Base-by-base conservation (phyloP, 139 green algal genomes). In the Chlorella sp. region DNA sequence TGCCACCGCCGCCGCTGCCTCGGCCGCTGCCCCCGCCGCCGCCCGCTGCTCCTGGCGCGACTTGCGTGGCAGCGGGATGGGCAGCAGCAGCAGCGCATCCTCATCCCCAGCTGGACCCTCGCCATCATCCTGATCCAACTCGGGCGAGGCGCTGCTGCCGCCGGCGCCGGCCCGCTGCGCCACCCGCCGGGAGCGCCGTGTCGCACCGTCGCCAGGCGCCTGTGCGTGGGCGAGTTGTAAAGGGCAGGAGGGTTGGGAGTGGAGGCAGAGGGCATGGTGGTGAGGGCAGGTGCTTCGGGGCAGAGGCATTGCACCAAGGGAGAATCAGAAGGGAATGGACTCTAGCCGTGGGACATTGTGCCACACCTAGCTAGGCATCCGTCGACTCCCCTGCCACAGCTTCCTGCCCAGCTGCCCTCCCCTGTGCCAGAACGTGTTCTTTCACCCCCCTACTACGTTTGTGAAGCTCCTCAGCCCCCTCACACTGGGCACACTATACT, bases 391-490 rank as follows among this genome's bases (percentile, higher is more conserved):
- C 7, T 4, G 68, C 16, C 48, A 9, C 48, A 57, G 48, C 48
- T 30, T 77, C 26, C 68, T 77, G 68, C 26, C 30, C 26, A 81
- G 37, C 30, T 32, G 2, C n/a, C 7, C 60, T 11, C 61, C 64
- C 84, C 84, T 88, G 84, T 0, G 40, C 40, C 34, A 81, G 39
- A 5, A 66, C 84, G 40, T 81, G 81, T 39, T 88, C 84, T 26
- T 66, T 66, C 28, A 66, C 39, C 28, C 26, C 37, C 28, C 26
- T n/a, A n/a, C n/a, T n/a, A n/a, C n/a, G n/a, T n/a, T n/a, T n/a
- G n/a, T n/a, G n/a, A n/a, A n/a, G n/a, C n/a, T n/a, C n/a, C n/a
- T n/a, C n/a, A n/a, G n/a, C n/a, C n/a, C n/a, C n/a, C n/a, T n/a
- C n/a, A n/a, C n/a, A n/a, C n/a, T n/a, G n/a, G n/a, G n/a, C n/a